A percentile compares a stretch with the other conserved stretches of the same genome.
Conservation (phyloP, 768 basidiomycete genomes). For the Chalciporus pseudorubinellus region DNA sequence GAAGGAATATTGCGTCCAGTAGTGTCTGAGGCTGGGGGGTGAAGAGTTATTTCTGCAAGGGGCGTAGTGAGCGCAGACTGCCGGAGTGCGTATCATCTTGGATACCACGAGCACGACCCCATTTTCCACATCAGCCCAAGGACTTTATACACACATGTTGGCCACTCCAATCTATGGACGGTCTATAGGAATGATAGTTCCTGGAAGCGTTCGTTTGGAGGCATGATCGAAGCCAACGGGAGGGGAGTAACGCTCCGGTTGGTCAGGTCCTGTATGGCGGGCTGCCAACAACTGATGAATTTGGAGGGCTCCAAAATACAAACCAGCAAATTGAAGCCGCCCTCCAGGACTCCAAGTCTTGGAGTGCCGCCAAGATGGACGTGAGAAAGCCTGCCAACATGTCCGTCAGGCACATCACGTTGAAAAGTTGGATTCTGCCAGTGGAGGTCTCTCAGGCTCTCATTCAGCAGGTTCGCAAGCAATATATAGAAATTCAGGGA, state of each 20-base stretch:
- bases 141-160: neutral
- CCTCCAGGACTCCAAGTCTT: no score
- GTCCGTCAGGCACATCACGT: neutral
- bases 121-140: neutral
- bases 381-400: neutral
- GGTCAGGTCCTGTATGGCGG: neutral
- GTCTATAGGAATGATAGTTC: neutral
- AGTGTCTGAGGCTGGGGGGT: neutral
- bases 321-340: no score
- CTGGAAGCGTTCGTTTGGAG: neutral
- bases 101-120: neutral
- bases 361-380: no score
- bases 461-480: no score
- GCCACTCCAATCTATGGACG: neutral
- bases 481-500: no score
- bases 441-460: no score
- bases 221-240: neutral
- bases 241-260: neutral
- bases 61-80: neutral
- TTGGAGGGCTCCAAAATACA: neutral
- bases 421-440: no score
- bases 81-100: neutral
- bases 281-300: neutral
- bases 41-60: neutral
- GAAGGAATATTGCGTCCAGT: no score